Conservation (phyloP, 2,329 filamentous ascomycete genomes). For the Mycogone perniciosa region DNA sequence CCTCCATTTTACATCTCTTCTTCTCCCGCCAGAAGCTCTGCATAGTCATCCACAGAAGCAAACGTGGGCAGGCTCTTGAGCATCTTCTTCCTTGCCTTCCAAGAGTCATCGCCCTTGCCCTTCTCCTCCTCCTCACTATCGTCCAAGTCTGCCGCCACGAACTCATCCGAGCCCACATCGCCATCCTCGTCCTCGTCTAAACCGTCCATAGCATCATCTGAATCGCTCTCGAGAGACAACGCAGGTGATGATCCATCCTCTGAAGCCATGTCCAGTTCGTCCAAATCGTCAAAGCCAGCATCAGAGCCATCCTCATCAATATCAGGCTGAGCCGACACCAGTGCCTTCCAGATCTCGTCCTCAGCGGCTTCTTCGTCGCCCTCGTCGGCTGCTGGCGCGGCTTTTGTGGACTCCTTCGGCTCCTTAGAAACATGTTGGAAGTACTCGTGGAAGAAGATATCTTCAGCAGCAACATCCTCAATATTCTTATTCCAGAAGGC, state of each 20-base stretch:
- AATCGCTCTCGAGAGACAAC: slow-evolving; percentile 36
- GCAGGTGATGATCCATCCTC: slow-evolving; percentile 37
- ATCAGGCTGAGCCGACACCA: slow-evolving; percentile 75
- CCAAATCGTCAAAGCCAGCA: slow-evolving; percentile 42
- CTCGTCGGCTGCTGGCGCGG: slow-evolving; percentile 41
- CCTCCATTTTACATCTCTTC: slow-evolving; percentile 34
- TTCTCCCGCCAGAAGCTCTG: slow-evolving; percentile 70
- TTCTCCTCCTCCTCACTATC: slow-evolving; percentile 57
- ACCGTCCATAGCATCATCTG: slow-evolving; percentile 39
- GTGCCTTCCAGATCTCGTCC: slow-evolving; percentile 86
- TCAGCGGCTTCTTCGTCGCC: slow-evolving; percentile 50
- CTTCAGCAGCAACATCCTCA: slow-evolving; percentile 82
- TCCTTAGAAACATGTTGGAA: slow-evolving; percentile 69
- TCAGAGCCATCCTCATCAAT: slow-evolving; percentile 44
- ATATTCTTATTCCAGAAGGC: slow-evolving; percentile 86
- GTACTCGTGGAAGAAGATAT: slow-evolving; percentile 98
- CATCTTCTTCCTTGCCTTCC: slow-evolving; percentile 64
- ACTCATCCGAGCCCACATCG: slow-evolving; percentile 29
- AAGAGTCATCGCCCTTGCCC: slow-evolving; percentile 27
- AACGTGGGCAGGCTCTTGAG: slow-evolving; percentile 88
- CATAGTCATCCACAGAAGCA: slow-evolving; percentile 90
- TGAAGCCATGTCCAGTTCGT: slow-evolving; percentile 44
- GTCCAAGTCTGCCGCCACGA: slow-evolving; percentile 30
- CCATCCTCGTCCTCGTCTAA: slow-evolving; percentile 16
- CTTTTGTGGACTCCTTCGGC: slow-evolving; percentile 48